A percentile compares a stretch with the other conserved stretches of the same genome.
phyloP scores from a whole-genome alignment of 2,329 filamentous ascomycete genomes.

The Raffaelea arxii region DNA sequence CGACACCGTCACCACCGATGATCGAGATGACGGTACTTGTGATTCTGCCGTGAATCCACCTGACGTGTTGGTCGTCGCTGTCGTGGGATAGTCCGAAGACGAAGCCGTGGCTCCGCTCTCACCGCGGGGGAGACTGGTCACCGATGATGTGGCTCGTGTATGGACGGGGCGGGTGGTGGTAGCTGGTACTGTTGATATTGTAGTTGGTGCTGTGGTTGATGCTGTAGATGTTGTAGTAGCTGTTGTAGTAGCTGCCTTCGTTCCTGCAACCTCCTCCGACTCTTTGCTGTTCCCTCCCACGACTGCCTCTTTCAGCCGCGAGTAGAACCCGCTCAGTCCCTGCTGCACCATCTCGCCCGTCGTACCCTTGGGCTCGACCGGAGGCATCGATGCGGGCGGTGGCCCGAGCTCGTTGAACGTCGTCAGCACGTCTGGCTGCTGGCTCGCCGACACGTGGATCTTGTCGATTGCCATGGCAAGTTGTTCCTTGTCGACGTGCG shows the following conservation, averaged over 20 bases:
- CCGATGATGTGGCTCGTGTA: conserved; percentile 23
- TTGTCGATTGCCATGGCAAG: conserved; percentile 71
- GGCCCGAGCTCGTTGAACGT: conserved; percentile 89
- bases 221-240: too few species aligned
- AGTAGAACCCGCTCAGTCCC: conserved; percentile 83
- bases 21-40: conserved; percentile 33
- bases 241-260: conserved; percentile 31
- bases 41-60: conserved; percentile 28
- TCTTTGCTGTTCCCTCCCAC: conserved; percentile 45
- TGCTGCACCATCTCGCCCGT: conserved; percentile 70
- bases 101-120: conserved; percentile 19
- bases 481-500: conserved; percentile 60
- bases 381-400: conserved; percentile 45
- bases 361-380: conserved; percentile 58
- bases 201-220: too few species aligned
- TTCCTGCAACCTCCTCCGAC: conserved; percentile 13
- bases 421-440: conserved; percentile 72
- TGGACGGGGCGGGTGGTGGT: conserved; percentile 16
- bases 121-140: conserved; percentile 16
- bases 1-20: conserved; percentile 30
- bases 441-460: conserved; percentile 83
- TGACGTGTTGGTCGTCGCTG: conserved; percentile 26
- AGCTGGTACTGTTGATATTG: conserved; percentile 33
- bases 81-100: conserved; percentile 22
- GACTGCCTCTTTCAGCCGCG: conserved; percentile 73